A percentile compares a stretch with the other conserved stretches of the same genome.
These are phyloP conservation scores for Albugo candida DNA, from an alignment of 352 stramenopile species.

Conservation along the genomic window DNA sequence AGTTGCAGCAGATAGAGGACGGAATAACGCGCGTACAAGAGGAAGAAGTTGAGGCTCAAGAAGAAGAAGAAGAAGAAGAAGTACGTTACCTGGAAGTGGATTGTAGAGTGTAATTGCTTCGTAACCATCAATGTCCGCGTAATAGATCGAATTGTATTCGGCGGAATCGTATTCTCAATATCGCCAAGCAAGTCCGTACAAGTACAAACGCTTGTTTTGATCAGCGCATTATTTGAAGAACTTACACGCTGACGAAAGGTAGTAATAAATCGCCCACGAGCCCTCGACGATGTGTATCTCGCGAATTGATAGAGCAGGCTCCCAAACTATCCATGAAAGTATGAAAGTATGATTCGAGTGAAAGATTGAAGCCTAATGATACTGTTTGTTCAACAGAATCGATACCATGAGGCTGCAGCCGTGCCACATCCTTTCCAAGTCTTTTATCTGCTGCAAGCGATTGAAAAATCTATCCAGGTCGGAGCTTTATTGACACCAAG, in stretches of 20 bases:
- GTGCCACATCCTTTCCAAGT: constrained; percentile 37
- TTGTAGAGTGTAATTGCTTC: too few relatives aligned
- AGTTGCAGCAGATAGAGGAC: constrained; percentile 1
- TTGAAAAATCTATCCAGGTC: constrained; percentile 60
- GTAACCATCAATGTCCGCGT: too few relatives aligned
- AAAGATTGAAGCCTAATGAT: not conserved
- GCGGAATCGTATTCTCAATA: not conserved
- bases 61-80: constrained; percentile 11
- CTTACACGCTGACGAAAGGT: not conserved
- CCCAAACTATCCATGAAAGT: constrained; percentile 40
- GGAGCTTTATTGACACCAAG: constrained; percentile 48
- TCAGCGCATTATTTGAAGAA: not conserved
- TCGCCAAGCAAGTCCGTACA: not conserved
- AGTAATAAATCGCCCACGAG: constrained; percentile 10
- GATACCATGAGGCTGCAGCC: not conserved
- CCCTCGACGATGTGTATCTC: constrained; percentile 32
- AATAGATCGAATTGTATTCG: constrained; percentile 8
- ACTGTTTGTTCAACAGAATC: not conserved
- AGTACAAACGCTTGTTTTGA: not conserved
- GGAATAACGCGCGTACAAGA: constrained; percentile 8
- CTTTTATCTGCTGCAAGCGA: constrained; percentile 64
- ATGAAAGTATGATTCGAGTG: not conserved
- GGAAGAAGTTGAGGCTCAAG: constrained; percentile 12
- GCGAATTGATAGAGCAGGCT: constrained; percentile 53
- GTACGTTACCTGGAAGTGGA: not conserved